Evolutionary conservation across 345 rosid species (phyloP), one percentile per base, ranked within the genome.

Genomic region (Arabis hirsuta): DNA sequence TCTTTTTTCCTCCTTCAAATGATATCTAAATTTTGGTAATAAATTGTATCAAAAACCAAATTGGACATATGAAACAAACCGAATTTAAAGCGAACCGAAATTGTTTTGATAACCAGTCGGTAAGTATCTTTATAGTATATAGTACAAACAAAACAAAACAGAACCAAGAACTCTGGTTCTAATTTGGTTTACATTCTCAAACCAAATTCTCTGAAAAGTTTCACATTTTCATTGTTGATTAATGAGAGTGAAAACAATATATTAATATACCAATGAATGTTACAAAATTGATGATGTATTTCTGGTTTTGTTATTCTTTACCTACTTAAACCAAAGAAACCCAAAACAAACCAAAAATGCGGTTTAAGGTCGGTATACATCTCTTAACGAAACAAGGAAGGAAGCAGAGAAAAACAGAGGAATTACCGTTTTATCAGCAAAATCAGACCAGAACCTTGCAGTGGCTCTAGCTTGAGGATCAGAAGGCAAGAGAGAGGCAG

Each of bases 401-500:
- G 16, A 16, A 16, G 16, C 16, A 16, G 16, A 16, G 16, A 16
- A 16, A 16, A 65, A 65, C n/a, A 9, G 61, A 16, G 48, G 36
- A 32, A 1, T 42, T 73, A 80, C 84, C 80, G 65, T 81, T 57
- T 81, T 81, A 9, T 78, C 82, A 53, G 66, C 73, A 2, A 3
- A 74, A 47, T 78, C 82, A 52, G 76, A 78, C 76, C 73, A 78
- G 12, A 78, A 78, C 69, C 80, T 78, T 9, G 82, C 80, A 26
- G 27, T 62, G 42, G 84, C 82, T 59, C 80, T 71, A 52, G 71
- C 12, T 12, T 55, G 72, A 67, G 82, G 78, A 73, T 78, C 75
- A 73, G 66, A 9, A 1, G 78, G 74, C 2, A 78, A 69, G 62
- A 78, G 63, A 68, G 78, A 55, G 31, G 70, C 67, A 41, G 48